Evolutionary conservation across 768 basidiomycete genomes (phyloP).

Genomic region (Phylloporus sp.): DNA sequence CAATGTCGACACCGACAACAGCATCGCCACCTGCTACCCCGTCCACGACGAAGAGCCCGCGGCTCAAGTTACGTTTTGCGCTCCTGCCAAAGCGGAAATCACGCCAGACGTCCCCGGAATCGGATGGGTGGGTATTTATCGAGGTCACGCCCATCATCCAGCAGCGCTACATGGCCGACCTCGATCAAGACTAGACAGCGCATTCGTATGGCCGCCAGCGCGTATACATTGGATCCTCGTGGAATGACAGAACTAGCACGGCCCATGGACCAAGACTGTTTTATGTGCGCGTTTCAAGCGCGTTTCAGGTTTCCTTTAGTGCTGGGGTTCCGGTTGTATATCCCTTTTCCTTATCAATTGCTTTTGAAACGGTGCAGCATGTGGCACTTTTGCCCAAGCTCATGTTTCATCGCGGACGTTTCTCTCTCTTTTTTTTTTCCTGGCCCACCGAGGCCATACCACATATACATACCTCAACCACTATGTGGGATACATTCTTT

Average conservation of each 20-base stretch:
- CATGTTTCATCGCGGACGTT: constrained; percentile 2
- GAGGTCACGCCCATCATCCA: constrained; percentile 25
- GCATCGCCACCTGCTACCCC: constrained; percentile 9
- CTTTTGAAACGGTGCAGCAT: constrained; percentile 5
- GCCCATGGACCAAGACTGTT: neutral
- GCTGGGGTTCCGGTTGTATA: neutral
- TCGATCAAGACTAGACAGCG: constrained; percentile 9
- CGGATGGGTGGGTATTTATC: constrained; percentile 30
- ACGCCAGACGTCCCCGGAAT: constrained; percentile 10
- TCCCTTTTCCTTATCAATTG: neutral
- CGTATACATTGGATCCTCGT: neutral
- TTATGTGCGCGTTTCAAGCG: neutral
- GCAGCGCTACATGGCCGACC: constrained; percentile 15
- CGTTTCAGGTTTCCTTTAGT: constrained; percentile 1
- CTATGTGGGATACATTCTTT: neutral
- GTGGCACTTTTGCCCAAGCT: neutral
- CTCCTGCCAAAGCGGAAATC: constrained; percentile 16
- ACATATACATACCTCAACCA: neutral
- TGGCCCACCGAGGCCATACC: neutral
- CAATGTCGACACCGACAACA: neutral
- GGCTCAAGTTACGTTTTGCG: constrained; percentile 12
- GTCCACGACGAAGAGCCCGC: constrained; percentile 17
- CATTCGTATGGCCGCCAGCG: neutral
- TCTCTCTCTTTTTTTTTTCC: neutral
- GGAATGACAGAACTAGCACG: neutral